A percentile compares a stretch with the other conserved stretches of the same genome.
These are phyloP conservation scores for Solanum infundibuliforme DNA, from an alignment of 257 asterid species.

Conservation along the genomic window DNA sequence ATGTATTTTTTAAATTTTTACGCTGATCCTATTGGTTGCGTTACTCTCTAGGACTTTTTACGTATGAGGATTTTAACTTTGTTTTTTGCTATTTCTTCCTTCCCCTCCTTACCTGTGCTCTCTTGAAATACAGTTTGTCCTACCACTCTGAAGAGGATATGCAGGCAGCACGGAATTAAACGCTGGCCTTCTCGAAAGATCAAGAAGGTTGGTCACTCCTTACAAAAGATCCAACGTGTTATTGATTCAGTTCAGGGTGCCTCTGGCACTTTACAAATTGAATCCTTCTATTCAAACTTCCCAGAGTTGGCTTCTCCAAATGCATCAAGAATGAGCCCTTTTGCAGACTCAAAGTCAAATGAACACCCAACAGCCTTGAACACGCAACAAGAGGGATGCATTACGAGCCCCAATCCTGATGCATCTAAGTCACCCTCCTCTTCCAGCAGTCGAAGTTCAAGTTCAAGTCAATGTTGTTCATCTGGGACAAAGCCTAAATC, in stretches of 20 bases:
- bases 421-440: slow-evolving; percentile 54
- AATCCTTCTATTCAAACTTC: slow-evolving; percentile 68
- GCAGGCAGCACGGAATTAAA: slow-evolving; percentile 83
- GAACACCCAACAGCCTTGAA: slow-evolving; percentile 16
- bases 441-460: slow-evolving; percentile 61
- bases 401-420: slow-evolving; percentile 16
- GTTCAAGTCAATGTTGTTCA: slow-evolving; percentile 61
- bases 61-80: neutral
- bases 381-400: slow-evolving; percentile 17
- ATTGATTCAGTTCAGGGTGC: slow-evolving; percentile 89
- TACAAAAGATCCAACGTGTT: slow-evolving; percentile 80
- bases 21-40: neutral
- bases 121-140: slow-evolving; percentile 60
- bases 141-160: slow-evolving; percentile 94
- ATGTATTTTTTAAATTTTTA: neutral
- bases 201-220: slow-evolving; percentile 89
- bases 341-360: slow-evolving; percentile 21
- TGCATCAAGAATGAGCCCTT: slow-evolving; percentile 29
- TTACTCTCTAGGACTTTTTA: neutral
- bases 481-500: slow-evolving; percentile 30
- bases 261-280: slow-evolving; percentile 60
- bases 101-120: neutral
- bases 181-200: slow-evolving; percentile 97
- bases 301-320: slow-evolving; percentile 63
- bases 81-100: neutral